These are phyloP conservation scores for Solanum gandarillasii DNA, from an alignment of 257 asterid genomes.

Conservation along the genomic window DNA sequence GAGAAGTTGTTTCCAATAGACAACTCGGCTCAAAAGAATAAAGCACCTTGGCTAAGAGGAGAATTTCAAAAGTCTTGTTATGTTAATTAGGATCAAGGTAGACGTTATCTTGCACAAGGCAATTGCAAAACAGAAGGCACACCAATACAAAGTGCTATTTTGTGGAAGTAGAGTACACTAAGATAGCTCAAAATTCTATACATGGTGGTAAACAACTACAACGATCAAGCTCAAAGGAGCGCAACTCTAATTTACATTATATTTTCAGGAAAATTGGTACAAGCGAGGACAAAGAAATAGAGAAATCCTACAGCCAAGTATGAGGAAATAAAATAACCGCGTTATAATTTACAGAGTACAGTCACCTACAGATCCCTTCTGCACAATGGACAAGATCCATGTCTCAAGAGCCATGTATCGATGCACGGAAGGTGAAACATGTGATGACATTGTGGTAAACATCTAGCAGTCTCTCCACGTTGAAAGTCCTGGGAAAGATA, in stretches of 20 bases:
- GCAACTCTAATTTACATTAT: conserved; percentile 17
- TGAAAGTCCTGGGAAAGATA: conserved; percentile 63
- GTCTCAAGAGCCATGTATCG: conserved; percentile 91
- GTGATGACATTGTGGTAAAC: conserved; percentile 87
- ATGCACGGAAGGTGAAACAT: conserved; percentile 92
- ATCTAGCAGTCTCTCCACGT: conserved; percentile 70
- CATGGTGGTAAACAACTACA: conserved; percentile 28
- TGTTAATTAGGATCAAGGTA: not conserved
- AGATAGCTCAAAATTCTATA: conserved; percentile 14
- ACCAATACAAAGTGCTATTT: not conserved
- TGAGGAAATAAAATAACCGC: conserved; percentile 24
- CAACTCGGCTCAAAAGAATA: not conserved
- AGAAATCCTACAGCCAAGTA: conserved; percentile 25
- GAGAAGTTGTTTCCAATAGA: not conserved
- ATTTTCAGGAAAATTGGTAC: conserved; percentile 17
- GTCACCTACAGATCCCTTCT: conserved; percentile 72
- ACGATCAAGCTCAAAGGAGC: conserved; percentile 16
- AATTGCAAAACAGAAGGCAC: not conserved
- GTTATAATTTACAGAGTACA: not conserved
- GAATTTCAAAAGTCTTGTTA: not conserved
- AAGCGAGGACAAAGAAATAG: conserved; percentile 15
- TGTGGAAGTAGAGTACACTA: not conserved
- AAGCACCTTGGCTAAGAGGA: not conserved
- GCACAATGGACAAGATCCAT: conserved; percentile 96
- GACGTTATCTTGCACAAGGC: not conserved